phyloP scores from a whole-genome alignment of 495 filamentous ascomycete genomes.

The Penicillium steckii region DNA sequence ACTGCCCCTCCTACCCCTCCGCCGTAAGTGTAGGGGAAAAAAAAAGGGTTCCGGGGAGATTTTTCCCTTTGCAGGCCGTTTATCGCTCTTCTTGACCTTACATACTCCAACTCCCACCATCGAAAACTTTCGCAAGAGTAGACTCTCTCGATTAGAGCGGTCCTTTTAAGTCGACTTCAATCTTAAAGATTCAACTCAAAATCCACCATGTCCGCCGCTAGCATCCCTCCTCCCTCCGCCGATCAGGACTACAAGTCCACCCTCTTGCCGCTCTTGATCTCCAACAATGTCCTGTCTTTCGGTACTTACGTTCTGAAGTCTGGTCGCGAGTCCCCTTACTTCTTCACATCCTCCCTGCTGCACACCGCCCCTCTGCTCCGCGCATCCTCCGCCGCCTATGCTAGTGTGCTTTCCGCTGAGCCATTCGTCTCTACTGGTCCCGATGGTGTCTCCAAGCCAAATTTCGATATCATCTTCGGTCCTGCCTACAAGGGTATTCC shows the following conservation, averaged over 20 bases:
- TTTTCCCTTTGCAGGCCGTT: slow-evolving; percentile 16
- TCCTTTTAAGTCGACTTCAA: too few relatives aligned
- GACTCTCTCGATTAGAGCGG: not conserved
- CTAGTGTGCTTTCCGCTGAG: slow-evolving; percentile 59
- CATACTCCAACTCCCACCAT: not conserved
- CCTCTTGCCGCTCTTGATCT: slow-evolving; percentile 71
- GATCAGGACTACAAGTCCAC: slow-evolving; percentile 56
- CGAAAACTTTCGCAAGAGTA: not conserved
- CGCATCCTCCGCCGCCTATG: slow-evolving; percentile 76
- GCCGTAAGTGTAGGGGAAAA: slow-evolving; percentile 11
- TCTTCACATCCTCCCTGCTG: slow-evolving; percentile 93
- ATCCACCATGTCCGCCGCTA: slow-evolving; percentile 21
- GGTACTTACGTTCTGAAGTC: slow-evolving; percentile 90
- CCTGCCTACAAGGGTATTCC: slow-evolving; percentile 97
- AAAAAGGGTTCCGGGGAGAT: slow-evolving; percentile 13
- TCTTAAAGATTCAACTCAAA: not conserved
- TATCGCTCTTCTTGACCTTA: slow-evolving; percentile 9
- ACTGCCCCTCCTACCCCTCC: slow-evolving; percentile 24
- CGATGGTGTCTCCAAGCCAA: slow-evolving; percentile 31
- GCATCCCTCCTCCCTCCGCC: slow-evolving; percentile 27
- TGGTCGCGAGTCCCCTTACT: slow-evolving; percentile 91
- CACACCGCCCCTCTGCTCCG: slow-evolving; percentile 71
- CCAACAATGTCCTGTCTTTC: slow-evolving; percentile 78
- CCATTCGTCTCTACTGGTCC: slow-evolving; percentile 40
- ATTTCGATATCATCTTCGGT: slow-evolving; percentile 52